Conservation (phyloP, 495 filamentous ascomycete species). For the Copromyces sp. region DNA sequence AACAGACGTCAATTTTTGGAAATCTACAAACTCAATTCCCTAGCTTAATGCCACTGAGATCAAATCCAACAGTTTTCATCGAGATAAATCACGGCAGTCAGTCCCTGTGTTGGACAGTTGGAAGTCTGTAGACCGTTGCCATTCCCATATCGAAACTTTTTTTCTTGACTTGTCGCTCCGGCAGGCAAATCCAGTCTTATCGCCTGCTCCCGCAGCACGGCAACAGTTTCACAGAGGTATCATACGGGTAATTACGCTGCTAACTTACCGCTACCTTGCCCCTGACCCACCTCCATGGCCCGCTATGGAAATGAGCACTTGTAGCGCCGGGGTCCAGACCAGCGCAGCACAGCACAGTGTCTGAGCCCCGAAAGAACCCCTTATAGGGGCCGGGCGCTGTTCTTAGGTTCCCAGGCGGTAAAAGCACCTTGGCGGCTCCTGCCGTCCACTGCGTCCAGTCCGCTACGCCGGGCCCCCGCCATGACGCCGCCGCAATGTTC, state of each 20-base stretch:
- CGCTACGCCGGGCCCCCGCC: not conserved
- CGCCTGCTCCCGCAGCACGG: not conserved
- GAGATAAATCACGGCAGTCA: not conserved
- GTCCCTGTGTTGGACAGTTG: not conserved
- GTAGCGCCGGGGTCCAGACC: not conserved
- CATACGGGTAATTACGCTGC: not conserved
- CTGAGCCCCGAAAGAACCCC: not conserved
- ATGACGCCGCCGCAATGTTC: not conserved
- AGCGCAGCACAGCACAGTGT: not conserved
- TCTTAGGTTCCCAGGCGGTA: not conserved
- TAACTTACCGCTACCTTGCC: not conserved
- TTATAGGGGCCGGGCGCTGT: not conserved
- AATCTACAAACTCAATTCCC: not conserved
- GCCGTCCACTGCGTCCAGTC: not conserved
- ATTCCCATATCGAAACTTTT: not conserved
- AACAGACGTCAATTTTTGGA: not conserved
- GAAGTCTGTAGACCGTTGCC: not conserved
- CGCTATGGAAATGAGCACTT: not conserved
- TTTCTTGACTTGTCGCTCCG: not conserved
- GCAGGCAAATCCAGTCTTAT: not conserved
- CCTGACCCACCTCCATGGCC: not conserved
- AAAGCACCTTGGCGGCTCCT: not conserved
- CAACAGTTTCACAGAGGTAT: not conserved
- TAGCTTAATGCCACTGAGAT: not conserved
- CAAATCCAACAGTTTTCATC: not conserved